These are phyloP conservation scores for Hypoxylon rickii DNA, from an alignment of 495 filamentous ascomycete genomes.

Conservation along the genomic window DNA sequence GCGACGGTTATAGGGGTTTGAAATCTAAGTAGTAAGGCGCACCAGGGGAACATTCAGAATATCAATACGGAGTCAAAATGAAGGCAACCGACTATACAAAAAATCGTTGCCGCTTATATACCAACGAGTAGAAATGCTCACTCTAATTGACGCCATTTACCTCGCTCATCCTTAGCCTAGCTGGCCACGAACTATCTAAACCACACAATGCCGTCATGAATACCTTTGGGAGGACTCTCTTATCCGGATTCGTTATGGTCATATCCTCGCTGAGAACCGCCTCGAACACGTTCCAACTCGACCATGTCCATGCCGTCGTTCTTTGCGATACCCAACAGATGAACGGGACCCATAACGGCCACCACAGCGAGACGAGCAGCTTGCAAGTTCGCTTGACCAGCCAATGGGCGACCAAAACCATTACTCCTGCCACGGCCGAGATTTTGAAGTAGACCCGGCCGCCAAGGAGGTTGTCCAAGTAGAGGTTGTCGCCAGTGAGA, in stretches of 20 bases:
- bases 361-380: slow-evolving; percentile 1
- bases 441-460: neutral
- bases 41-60: too few species aligned
- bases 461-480: neutral
- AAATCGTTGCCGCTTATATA: too few species aligned
- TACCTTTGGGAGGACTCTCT: slow-evolving; percentile 14
- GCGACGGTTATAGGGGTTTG: too few species aligned
- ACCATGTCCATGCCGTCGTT: neutral
- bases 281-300: slow-evolving; percentile 17
- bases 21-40: too few species aligned
- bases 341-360: slow-evolving; percentile 19
- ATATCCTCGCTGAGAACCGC: slow-evolving; percentile 19
- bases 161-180: slow-evolving; percentile 23
- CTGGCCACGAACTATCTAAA: slow-evolving; percentile 32
- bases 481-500: neutral
- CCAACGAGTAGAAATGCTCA: too few species aligned
- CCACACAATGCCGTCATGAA: slow-evolving; percentile 28
- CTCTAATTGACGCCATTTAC: neutral
- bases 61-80: too few species aligned
- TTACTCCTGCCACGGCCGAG: slow-evolving; percentile 1
- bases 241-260: slow-evolving; percentile 17
- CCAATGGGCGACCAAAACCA: slow-evolving; percentile 18
- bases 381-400: slow-evolving; percentile 10
- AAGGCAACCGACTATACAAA: too few species aligned
- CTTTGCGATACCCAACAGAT: slow-evolving; percentile 30